These are phyloP conservation scores for Blastocystis sp. DNA, from an alignment of 352 stramenopile species.

Conservation along the genomic window DNA sequence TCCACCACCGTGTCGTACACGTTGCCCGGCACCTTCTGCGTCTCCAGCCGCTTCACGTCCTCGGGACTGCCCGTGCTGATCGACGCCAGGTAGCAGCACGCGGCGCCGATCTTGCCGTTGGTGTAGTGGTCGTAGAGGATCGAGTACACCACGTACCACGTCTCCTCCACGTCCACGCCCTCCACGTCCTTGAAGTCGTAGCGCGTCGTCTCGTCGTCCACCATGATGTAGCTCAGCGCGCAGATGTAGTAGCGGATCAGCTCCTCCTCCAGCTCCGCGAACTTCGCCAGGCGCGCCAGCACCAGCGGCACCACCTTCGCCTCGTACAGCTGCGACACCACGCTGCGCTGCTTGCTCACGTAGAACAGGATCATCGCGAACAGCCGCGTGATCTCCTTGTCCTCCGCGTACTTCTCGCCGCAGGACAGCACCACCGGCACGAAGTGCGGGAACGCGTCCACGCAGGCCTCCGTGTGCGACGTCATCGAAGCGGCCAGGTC, in stretches of 20 bases:
- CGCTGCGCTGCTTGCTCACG: slow-evolving; percentile 41
- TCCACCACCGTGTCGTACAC: slow-evolving; percentile 49
- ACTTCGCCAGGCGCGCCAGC: slow-evolving; percentile 10
- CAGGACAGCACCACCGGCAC: slow-evolving; percentile 13
- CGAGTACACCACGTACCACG: slow-evolving; percentile 9
- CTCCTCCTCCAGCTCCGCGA: slow-evolving; percentile 8
- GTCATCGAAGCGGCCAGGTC: slow-evolving; percentile 42
- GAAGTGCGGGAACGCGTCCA: slow-evolving; percentile 60
- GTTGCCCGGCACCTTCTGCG: slow-evolving; percentile 14
- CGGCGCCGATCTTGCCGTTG: slow-evolving; percentile 64
- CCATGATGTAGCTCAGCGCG: slow-evolving; percentile 66
- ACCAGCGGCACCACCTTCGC: slow-evolving; percentile 39
- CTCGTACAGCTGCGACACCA: slow-evolving; percentile 39
- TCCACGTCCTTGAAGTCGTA: slow-evolving; percentile 33
- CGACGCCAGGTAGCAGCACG: slow-evolving; percentile 46
- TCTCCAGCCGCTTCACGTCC: slow-evolving; percentile 4
- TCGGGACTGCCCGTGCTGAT: neutral
- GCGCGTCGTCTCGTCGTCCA: slow-evolving; percentile 42
- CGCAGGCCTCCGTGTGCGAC: slow-evolving; percentile 37
- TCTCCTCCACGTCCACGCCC: neutral
- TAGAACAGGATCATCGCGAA: slow-evolving; percentile 55
- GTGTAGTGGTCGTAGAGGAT: slow-evolving; percentile 52
- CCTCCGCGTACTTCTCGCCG: neutral
- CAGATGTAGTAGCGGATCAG: slow-evolving; percentile 52
- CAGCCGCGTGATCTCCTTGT: slow-evolving; percentile 32